Evolutionary conservation across 2,329 filamentous ascomycete genomes (phyloP).

Genomic region (Byssothecium circinans): DNA sequence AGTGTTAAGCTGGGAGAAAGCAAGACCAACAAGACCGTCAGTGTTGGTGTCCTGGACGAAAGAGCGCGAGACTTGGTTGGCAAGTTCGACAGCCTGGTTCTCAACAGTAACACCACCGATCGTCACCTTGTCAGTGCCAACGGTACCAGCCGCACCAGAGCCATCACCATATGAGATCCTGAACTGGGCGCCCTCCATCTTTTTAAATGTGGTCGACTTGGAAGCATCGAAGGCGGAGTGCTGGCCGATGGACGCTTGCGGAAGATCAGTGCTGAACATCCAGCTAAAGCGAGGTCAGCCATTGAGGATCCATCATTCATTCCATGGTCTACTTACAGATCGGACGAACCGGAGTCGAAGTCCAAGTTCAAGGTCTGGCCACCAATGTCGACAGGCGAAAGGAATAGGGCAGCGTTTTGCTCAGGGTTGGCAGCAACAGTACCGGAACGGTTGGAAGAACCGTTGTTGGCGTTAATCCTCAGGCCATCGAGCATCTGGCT

Average conservation of each 20-base stretch:
- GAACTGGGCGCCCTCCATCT: conserved; percentile 57
- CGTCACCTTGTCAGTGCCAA: conserved; percentile 68
- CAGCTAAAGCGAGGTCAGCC: conserved; percentile 51
- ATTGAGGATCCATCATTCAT: background rate
- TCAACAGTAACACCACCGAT: conserved; percentile 66
- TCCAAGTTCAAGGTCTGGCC: conserved; percentile 69
- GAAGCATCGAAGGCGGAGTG: conserved; percentile 60
- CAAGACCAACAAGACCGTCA: conserved; percentile 71
- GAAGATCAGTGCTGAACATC: conserved; percentile 67
- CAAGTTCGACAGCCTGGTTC: conserved; percentile 68
- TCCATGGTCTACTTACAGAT: conserved; percentile 55
- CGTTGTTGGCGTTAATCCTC: conserved; percentile 28
- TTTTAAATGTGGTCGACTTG: conserved; percentile 55
- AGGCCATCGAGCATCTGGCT: conserved; percentile 8
- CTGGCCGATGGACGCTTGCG: conserved; percentile 46
- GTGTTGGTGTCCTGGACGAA: conserved; percentile 63
- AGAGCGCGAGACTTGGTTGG: conserved; percentile 58
- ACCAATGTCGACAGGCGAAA: conserved; percentile 69
- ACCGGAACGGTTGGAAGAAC: conserved; percentile 49
- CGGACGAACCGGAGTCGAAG: conserved; percentile 76
- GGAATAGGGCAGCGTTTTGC: conserved; percentile 68
- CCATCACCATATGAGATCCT: conserved; percentile 70
- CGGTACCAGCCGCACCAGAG: conserved; percentile 63
- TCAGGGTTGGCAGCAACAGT: conserved; percentile 66
- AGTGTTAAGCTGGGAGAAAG: conserved; percentile 66